Percentiles rank a stretch among this genome's conserved stretches.
phyloP scores from a whole-genome alignment of 2,329 filamentous ascomycete genomes.

The Ceratocystis harringtonii region DNA sequence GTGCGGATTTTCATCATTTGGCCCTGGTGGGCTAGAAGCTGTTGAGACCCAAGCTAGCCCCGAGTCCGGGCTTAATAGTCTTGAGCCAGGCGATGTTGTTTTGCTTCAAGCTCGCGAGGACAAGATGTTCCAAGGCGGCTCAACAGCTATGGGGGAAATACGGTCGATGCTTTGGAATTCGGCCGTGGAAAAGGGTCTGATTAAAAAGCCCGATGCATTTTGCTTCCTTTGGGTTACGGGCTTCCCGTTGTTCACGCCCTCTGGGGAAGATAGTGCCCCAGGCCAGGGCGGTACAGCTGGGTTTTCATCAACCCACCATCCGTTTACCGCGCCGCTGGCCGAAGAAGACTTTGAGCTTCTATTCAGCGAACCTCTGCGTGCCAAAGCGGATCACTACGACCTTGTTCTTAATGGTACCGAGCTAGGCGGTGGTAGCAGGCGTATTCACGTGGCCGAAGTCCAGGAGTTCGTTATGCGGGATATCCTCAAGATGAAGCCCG shows the following conservation, averaged over 20 bases:
- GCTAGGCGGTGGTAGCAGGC: conserved; percentile 78
- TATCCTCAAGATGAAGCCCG: conserved; percentile 61
- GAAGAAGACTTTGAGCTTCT: conserved; percentile 59
- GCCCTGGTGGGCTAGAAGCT: conserved; percentile 26
- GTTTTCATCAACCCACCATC: conserved; percentile 80
- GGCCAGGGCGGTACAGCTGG: conserved; percentile 72
- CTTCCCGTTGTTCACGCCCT: conserved; percentile 82
- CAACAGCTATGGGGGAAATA: conserved; percentile 55
- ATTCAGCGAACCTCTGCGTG: conserved; percentile 53
- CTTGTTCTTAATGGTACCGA: conserved; percentile 92
- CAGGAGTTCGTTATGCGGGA: conserved; percentile 77
- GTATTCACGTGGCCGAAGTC: conserved; percentile 72
- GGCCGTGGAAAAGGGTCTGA: conserved; percentile 47
- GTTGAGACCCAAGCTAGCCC: conserved; percentile 23
- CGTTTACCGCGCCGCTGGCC: conserved; percentile 77
- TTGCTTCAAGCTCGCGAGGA: conserved; percentile 64
- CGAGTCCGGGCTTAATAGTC: conserved; percentile 22
- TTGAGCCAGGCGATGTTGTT: conserved; percentile 61
- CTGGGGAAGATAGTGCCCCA: conserved; percentile 37
- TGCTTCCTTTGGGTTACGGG: conserved; percentile 73
- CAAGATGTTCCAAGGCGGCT: conserved; percentile 53
- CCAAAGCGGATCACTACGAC: conserved; percentile 81
- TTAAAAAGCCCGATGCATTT: conserved; percentile 37
- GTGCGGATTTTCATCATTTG: conserved; percentile 61
- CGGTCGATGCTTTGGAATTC: conserved; percentile 54